phyloP scores from a whole-genome alignment of 371 early-diverging fungal genomes.

The Rhizopus delemar region DNA sequence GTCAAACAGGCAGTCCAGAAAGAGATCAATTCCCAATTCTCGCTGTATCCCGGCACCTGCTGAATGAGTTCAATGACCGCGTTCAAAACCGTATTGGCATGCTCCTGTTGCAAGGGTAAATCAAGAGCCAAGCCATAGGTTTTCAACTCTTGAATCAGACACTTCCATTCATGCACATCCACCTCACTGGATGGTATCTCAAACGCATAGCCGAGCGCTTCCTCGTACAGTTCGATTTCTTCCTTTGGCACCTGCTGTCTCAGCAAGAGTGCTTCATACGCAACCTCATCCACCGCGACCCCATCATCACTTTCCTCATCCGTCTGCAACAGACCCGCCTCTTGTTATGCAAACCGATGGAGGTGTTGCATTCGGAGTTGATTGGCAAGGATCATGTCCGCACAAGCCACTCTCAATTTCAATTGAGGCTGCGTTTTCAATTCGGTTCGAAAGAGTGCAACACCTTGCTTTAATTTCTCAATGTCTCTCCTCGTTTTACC shows the following conservation, averaged over 20 bases:
- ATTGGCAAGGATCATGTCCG: slow-evolving; percentile 28
- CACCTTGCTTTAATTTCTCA: slow-evolving; percentile 49
- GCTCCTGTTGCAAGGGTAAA: slow-evolving; percentile 26
- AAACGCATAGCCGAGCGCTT: slow-evolving; percentile 24
- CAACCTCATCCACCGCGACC: slow-evolving; percentile 33
- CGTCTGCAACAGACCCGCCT: slow-evolving; percentile 19
- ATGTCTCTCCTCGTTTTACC: slow-evolving; percentile 40
- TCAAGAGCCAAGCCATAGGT: slow-evolving; percentile 37
- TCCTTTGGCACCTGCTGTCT: slow-evolving; percentile 33
- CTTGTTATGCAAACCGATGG: slow-evolving; percentile 26
- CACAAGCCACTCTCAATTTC: slow-evolving; percentile 23
- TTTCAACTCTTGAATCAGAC: slow-evolving; percentile 25
- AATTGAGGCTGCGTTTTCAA: slow-evolving; percentile 14
- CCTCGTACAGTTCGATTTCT: slow-evolving; percentile 36
- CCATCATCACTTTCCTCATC: slow-evolving; percentile 11
- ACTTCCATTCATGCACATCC: slow-evolving; percentile 16
- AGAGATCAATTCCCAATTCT: slow-evolving; percentile 26
- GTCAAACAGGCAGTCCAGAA: slow-evolving; percentile 39
- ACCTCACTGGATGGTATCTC: slow-evolving; percentile 14
- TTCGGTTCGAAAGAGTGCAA: slow-evolving; percentile 38
- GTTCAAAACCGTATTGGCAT: slow-evolving; percentile 21
- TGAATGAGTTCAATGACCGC: slow-evolving; percentile 24
- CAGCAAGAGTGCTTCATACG: slow-evolving; percentile 24
- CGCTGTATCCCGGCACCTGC: slow-evolving; percentile 24
- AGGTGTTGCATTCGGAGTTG: slow-evolving; percentile 28